Evolutionary conservation across 768 basidiomycete species (phyloP).

Genomic region (Russula ochroleuca): DNA sequence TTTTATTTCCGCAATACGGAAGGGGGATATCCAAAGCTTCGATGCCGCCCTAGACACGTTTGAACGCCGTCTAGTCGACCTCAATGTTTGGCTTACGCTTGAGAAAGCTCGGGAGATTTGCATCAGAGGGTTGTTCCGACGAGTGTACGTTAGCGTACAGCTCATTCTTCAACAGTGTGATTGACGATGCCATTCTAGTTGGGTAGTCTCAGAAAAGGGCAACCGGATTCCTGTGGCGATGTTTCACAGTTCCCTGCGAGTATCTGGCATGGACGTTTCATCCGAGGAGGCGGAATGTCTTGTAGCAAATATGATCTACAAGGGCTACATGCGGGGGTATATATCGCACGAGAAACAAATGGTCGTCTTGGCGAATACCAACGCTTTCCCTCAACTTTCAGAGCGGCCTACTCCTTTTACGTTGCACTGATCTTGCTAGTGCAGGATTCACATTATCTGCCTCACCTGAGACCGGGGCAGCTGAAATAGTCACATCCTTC

Average conservation of each 20-base stretch:
- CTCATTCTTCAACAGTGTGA: background rate
- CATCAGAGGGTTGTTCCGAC: conserved; percentile 73
- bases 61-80: conserved; percentile 74
- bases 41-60: conserved; percentile 69
- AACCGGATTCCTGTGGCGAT: conserved; percentile 76
- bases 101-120: conserved; percentile 88
- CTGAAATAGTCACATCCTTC: background rate
- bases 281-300: conserved; percentile 88
- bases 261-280: conserved; percentile 67
- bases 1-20: conserved; percentile 73
- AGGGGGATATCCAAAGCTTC: conserved; percentile 74
- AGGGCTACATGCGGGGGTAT: conserved; percentile 89
- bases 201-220: conserved; percentile 69
- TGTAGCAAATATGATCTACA: conserved; percentile 93
- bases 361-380: conserved; percentile 79
- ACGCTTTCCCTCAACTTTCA: conserved; percentile 73
- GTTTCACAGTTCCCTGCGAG: conserved; percentile 70
- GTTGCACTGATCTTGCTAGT: conserved; percentile 27
- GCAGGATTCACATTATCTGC: background rate
- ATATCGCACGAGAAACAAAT: conserved; percentile 94
- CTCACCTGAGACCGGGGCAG: background rate
- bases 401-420: conserved; percentile 56
- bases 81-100: conserved; percentile 81
- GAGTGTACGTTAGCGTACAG: conserved; percentile 50
- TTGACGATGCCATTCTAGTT: conserved; percentile 44